These are phyloP conservation scores for Trypanosoma scelopori DNA, from an alignment of 208 protist species.

Conservation along the genomic window DNA sequence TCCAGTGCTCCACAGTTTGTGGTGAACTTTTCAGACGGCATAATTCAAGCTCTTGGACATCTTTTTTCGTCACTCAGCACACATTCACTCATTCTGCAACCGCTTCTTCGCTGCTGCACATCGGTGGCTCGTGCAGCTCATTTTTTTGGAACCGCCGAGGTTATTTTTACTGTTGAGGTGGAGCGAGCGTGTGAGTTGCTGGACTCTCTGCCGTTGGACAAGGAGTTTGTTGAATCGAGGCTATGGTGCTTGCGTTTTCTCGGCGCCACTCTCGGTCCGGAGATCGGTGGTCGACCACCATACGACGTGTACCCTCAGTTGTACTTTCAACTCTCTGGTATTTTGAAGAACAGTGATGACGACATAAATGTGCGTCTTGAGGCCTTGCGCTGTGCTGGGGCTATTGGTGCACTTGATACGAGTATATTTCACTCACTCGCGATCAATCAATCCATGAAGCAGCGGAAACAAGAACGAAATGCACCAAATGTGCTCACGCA, in stretches of 20 bases:
- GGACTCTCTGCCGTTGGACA: conserved; percentile 54
- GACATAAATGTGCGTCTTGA: conserved; percentile 74
- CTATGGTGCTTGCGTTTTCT: conserved; percentile 79
- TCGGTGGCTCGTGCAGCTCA: conserved; percentile 59
- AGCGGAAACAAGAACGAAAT: conserved; percentile 28
- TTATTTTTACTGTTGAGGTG: conserved; percentile 62
- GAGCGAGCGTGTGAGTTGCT: conserved; percentile 57
- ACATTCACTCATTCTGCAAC: conserved; percentile 50
- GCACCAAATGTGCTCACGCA: conserved; percentile 34
- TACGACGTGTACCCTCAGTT: conserved; percentile 77
- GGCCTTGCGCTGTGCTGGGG: conserved; percentile 70
- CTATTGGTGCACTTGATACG: conserved; percentile 78
- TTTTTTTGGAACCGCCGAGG: conserved; percentile 49
- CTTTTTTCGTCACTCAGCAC: conserved; percentile 50
- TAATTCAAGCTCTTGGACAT: conserved; percentile 54
- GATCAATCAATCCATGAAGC: conserved; percentile 29
- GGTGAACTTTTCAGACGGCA: conserved; percentile 70
- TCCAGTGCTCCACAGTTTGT: conserved; percentile 78
- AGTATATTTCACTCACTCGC: conserved; percentile 70
- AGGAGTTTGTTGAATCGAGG: conserved; percentile 46
- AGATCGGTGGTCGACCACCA: conserved; percentile 55
- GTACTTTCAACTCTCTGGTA: conserved; percentile 58
- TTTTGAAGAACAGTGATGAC: conserved; percentile 69
- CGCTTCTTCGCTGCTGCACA: conserved; percentile 74
- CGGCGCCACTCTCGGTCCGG: conserved; percentile 58